These are phyloP conservation scores for Porpolomopsis calyptriformis DNA, from an alignment of 768 basidiomycete species.

Conservation along the genomic window DNA sequence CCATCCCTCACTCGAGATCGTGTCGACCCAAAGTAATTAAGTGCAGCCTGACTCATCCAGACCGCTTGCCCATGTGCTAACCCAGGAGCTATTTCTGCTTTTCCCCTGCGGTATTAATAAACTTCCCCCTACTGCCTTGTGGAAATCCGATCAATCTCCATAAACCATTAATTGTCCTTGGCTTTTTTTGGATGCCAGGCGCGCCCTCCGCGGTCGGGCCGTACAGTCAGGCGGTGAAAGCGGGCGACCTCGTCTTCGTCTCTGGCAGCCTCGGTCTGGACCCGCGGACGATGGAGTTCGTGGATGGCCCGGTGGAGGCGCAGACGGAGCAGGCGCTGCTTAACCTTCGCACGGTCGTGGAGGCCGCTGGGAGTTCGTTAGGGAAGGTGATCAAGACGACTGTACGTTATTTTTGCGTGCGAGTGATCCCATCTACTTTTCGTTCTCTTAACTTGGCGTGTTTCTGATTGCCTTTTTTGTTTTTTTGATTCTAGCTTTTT, in stretches of 20 bases:
- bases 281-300: conserved; percentile 59
- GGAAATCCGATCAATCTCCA: too few relatives aligned
- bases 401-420: conserved; percentile 33
- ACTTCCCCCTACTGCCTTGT: too few relatives aligned
- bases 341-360: conserved; percentile 76
- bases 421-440: not conserved
- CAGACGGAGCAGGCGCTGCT: conserved; percentile 78
- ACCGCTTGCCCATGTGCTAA: too few relatives aligned
- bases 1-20: conserved; percentile 28
- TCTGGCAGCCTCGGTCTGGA: conserved; percentile 85
- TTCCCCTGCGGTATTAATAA: too few relatives aligned
- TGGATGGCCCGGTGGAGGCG: conserved; percentile 62
- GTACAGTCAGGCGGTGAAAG: conserved; percentile 80
- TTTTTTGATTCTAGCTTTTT: conserved; percentile 57
- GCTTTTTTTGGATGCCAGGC: conserved; percentile 28
- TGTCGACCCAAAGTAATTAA: conserved; percentile 35
- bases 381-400: conserved; percentile 87
- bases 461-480: not conserved
- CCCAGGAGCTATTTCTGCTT: too few relatives aligned
- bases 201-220: conserved; percentile 78
- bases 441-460: not conserved
- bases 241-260: conserved; percentile 75
- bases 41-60: not conserved
- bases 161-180: too few relatives aligned
- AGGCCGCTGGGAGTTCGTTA: conserved; percentile 69